Evolutionary conservation across 345 rosid genomes (phyloP).

Genomic region (Acer campestre): DNA sequence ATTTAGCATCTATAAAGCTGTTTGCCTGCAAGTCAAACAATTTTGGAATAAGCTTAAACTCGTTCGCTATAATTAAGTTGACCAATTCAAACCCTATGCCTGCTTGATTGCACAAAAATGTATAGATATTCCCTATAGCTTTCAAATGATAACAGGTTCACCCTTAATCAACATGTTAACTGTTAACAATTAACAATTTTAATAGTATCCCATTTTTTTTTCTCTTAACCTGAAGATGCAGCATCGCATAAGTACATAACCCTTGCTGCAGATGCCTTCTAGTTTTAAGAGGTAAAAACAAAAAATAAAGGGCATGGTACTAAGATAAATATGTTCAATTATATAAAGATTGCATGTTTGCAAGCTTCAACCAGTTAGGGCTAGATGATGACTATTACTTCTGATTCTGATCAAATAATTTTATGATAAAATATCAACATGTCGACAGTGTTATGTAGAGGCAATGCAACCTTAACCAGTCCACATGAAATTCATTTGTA

Average conservation of each 20-base stretch:
- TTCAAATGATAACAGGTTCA: too few relatives aligned
- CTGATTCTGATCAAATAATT: neutral
- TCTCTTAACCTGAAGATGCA: too few relatives aligned
- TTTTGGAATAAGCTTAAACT: neutral
- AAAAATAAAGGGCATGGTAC: neutral
- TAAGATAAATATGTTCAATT: neutral
- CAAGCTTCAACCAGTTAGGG: neutral
- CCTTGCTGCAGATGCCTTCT: neutral
- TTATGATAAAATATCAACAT: neutral
- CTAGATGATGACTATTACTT: neutral
- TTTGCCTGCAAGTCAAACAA: neutral
- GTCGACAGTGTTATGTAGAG: neutral
- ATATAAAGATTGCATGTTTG: neutral
- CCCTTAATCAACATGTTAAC: too few relatives aligned
- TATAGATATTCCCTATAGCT: neutral
- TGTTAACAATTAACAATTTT: too few relatives aligned
- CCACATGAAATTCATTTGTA: neutral
- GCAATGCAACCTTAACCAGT: neutral
- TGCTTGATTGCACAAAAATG: neutral
- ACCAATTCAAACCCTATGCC: neutral
- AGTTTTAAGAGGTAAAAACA: neutral
- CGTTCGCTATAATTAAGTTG: neutral
- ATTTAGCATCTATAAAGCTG: conserved; percentile 5
- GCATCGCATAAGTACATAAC: too few relatives aligned
- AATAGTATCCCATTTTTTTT: too few relatives aligned